These are phyloP conservation scores for Dictyostelium capitatum DNA, from an alignment of 78 protist genomes.

Conservation along the genomic window DNA sequence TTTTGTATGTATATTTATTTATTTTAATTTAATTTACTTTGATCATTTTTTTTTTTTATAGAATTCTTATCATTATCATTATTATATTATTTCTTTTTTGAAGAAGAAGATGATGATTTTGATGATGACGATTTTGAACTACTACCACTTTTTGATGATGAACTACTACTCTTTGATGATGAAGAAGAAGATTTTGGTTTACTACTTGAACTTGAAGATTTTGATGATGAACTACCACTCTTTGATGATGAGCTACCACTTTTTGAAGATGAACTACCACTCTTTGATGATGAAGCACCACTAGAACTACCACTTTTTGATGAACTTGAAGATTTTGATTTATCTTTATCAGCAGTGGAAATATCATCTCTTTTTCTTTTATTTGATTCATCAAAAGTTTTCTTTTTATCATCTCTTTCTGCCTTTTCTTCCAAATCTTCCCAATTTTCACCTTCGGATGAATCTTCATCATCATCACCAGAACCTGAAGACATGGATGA, in stretches of 20 bases:
- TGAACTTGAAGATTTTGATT: neutral
- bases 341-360: neutral
- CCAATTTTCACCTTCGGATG: slow-evolving; percentile 75
- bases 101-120: neutral
- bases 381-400: slow-evolving; percentile 14
- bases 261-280: slow-evolving; percentile 2
- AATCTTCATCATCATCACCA: slow-evolving; percentile 31
- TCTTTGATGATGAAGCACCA: neutral
- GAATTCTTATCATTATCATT: no score
- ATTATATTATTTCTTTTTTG: no score
- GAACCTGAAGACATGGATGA: slow-evolving; percentile 65
- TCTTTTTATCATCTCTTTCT: slow-evolving; percentile 56
- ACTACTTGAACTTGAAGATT: neutral
- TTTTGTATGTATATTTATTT: no score
- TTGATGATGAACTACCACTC: neutral
- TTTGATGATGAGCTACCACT: neutral
- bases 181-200: neutral
- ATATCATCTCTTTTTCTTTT: slow-evolving; percentile 43
- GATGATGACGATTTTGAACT: neutral
- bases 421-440: slow-evolving; percentile 72
- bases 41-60: no score
- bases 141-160: no score
- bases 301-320: neutral
- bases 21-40: no score
- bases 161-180: neutral